A percentile compares a stretch with the other conserved stretches of the same genome.
Conservation (phyloP, 148 eudicot species). For the Silene latifolia region DNA sequence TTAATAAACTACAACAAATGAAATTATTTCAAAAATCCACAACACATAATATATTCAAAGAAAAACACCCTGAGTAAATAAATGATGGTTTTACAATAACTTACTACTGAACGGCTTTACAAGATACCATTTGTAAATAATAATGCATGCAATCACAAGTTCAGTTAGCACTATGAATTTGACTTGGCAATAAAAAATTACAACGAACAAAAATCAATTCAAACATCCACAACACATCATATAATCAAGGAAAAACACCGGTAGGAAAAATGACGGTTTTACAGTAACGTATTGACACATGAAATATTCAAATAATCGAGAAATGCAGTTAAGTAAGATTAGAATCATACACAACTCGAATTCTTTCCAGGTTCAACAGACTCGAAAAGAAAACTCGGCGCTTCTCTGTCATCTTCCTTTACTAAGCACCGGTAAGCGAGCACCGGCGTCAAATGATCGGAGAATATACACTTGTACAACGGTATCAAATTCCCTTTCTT, state of each 20-base stretch:
- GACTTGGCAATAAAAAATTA: neutral
- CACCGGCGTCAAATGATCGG: constrained; percentile 96
- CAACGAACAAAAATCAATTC: neutral
- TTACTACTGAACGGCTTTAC: neutral
- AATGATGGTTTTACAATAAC: neutral
- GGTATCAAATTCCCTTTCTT: constrained; percentile 85
- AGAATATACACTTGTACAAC: constrained; percentile 63
- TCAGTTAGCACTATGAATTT: neutral
- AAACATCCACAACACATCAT: neutral
- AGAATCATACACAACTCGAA: constrained; percentile 58
- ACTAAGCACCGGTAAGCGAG: constrained; percentile 93
- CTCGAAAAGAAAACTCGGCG: constrained; percentile 93
- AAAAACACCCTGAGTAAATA: no score
- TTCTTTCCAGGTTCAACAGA: constrained; percentile 78
- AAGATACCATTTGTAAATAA: neutral
- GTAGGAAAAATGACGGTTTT: neutral
- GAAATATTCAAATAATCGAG: neutral
- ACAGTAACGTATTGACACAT: neutral
- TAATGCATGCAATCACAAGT: neutral
- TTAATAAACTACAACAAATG: neutral
- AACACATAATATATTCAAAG: neutral
- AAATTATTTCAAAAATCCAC: neutral
- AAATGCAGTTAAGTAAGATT: neutral
- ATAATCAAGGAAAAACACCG: no score
- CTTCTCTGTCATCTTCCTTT: constrained; percentile 86